Evolutionary conservation across 2,329 filamentous ascomycete genomes (phyloP), one percentile per base, ranked within the genome.

Genomic region (Rhynchosporium secalis): DNA sequence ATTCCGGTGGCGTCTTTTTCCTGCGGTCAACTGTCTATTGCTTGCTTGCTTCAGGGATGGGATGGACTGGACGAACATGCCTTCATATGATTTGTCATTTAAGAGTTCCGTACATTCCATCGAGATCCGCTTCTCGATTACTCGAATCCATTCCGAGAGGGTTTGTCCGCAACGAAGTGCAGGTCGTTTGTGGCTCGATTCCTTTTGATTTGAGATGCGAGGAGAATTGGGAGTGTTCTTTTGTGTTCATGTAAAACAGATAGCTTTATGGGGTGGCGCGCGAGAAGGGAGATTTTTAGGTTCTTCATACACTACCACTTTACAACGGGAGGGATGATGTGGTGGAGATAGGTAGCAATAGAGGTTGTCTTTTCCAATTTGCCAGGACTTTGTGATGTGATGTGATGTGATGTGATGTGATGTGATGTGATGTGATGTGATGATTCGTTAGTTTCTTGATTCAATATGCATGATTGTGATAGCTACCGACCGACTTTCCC

Each of bases 161-260:
- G 41, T 29, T 62, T 61, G 20, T 20, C 20, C 45, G 45, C 63
- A 67, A 64, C 72, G 72, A 74, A 74, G 74, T 76, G 74, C 74
- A 76, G 74, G 70, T 74, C 71, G 72, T 71, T 70, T 57, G 66
- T 65, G 62, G 31, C 48, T 20, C 20, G n/a, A 6, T 26, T 46
- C 31, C 6, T 41, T 45, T 45, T 31, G 20, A n/a, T 3, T 38
- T 15, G 55, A 45, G 31, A 45, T 26, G 33, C 20, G 13, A n/a
- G 20, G 36, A 29, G 51, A 59, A 26, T 40, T 20, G 6, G 28
- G 56, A 54, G 33, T 41, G 38, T 46, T 20, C n/a, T 45, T 26
- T 46, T 41, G 41, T 33, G 45, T 54, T 47, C 59, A 38, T 69
- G 65, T 70, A 70, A 61, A 66, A 62, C 65, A 68, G 62, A 66